Percentiles rank a stretch among this genome's conserved stretches.
phyloP scores from a whole-genome alignment of 768 basidiomycete genomes.

The Trametes villosa region DNA sequence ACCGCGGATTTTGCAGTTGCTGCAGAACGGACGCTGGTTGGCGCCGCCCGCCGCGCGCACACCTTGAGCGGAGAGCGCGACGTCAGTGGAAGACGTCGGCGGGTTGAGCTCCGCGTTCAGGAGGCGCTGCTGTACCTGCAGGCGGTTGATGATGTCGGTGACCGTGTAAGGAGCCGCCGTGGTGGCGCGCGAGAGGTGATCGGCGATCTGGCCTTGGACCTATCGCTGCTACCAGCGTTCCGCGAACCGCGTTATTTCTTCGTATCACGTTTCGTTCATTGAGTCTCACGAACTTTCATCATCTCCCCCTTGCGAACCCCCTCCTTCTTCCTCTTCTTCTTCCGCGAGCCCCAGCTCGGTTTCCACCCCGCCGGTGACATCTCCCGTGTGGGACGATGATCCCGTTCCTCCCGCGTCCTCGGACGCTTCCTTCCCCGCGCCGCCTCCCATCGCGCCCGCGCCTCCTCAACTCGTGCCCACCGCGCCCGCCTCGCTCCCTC shows the following conservation, averaged over 20 bases:
- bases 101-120: neutral
- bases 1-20: neutral
- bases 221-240: constrained; percentile 31
- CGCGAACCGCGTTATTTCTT: constrained; percentile 7
- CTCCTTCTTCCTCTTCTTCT: neutral
- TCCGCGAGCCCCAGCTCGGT: neutral
- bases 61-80: neutral
- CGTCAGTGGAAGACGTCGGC: neutral
- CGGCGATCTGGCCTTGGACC: constrained; percentile 20
- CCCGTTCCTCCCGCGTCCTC: too few relatives aligned
- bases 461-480: too few relatives aligned
- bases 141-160: neutral
- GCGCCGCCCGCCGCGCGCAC: neutral
- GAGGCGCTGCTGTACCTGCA: neutral
- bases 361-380: too few relatives aligned
- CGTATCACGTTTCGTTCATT: constrained; percentile 29
- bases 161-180: neutral
- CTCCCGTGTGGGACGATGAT: too few relatives aligned
- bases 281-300: constrained; percentile 23
- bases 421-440: too few relatives aligned
- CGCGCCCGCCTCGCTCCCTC: too few relatives aligned
- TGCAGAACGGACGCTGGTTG: neutral
- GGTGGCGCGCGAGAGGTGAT: neutral
- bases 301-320: neutral
- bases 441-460: too few relatives aligned